A percentile compares a stretch with the other conserved stretches of the same genome.
Evolutionary conservation across 1,139 yeast species (phyloP).

Genomic region (Geotrichum restrictum): DNA sequence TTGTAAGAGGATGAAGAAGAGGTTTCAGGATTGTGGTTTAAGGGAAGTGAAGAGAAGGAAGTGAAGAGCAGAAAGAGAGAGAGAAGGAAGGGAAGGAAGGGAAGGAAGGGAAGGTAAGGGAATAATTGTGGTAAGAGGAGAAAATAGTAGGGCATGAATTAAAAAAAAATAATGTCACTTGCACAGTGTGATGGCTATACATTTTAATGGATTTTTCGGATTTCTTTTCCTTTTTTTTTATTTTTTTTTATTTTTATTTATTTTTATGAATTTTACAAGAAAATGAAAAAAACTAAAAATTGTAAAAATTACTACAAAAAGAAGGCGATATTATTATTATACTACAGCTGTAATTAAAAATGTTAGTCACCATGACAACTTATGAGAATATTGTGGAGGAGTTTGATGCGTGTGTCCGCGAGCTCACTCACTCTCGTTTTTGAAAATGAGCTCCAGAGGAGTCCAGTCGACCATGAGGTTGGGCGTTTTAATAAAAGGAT

Average conservation of each 20-base stretch:
- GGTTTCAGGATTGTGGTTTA: neutral
- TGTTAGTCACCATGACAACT: too few species aligned
- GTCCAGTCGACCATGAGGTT: too few species aligned
- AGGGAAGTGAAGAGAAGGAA: neutral
- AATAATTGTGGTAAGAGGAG: too few species aligned
- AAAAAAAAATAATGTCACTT: neutral
- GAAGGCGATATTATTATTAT: neutral
- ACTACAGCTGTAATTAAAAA: too few species aligned
- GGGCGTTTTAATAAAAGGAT: too few species aligned
- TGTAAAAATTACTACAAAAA: too few species aligned
- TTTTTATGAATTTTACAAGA: neutral
- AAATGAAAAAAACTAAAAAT: neutral
- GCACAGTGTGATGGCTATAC: neutral
- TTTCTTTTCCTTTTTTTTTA: neutral
- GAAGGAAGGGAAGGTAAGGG: neutral
- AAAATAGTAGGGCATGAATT: neutral
- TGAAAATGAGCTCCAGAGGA: too few species aligned
- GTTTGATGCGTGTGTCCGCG: too few species aligned
- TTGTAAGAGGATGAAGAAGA: too few species aligned
- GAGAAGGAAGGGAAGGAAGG: neutral
- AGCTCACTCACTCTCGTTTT: too few species aligned
- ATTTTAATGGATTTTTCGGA: neutral
- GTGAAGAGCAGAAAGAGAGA: conserved; percentile 1
- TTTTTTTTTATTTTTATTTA: neutral
- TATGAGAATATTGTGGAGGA: too few species aligned